These are phyloP conservation scores for Adansonia digitata DNA, from an alignment of 345 rosid genomes.

Conservation along the genomic window DNA sequence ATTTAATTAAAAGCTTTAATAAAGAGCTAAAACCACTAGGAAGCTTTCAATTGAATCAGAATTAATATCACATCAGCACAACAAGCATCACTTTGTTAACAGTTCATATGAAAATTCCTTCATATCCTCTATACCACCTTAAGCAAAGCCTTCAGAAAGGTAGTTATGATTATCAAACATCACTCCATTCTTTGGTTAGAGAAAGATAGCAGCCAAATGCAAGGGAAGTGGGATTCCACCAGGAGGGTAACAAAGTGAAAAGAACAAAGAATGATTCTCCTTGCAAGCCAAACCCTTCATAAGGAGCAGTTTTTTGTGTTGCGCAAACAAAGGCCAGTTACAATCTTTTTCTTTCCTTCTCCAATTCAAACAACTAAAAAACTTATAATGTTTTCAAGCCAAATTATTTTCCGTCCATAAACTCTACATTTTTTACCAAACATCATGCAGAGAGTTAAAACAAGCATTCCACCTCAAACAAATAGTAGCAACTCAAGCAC, in stretches of 20 bases:
- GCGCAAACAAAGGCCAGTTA: neutral
- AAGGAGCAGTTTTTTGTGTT: neutral
- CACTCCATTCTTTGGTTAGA: neutral
- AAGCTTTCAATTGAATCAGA: neutral
- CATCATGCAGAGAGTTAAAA: neutral
- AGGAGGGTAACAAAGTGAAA: neutral
- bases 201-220: neutral
- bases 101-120: neutral
- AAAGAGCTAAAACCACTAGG: neutral
- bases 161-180: neutral
- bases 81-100: neutral
- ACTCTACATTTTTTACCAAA: neutral
- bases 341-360: neutral
- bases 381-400: neutral
- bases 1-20: neutral
- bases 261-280: neutral
- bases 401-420: neutral
- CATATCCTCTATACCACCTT: neutral
- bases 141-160: neutral
- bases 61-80: neutral
- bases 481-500: neutral
- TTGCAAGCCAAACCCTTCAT: neutral
- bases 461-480: neutral
- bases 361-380: neutral
- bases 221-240: neutral